Conservation (phyloP, 140 eudicot genomes). For the Oenanthe javanica region DNA sequence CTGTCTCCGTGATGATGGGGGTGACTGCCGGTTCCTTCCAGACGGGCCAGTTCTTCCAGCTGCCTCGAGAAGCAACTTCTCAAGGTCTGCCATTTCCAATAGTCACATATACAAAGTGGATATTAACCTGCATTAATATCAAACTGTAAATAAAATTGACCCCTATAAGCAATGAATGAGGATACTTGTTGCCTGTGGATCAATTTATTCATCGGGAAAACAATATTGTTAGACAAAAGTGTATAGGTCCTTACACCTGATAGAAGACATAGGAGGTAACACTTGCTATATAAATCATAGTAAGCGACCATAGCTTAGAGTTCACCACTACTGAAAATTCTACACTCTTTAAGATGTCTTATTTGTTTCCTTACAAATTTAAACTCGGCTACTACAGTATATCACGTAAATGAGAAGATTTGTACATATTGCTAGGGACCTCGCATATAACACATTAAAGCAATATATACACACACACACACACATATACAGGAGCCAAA, state of each 20-base stretch:
- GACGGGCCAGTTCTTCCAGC: constrained; percentile 61
- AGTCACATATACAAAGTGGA: not conserved
- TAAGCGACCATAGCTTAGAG: not conserved
- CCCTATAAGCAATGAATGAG: not conserved
- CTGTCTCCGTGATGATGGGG: constrained; percentile 65
- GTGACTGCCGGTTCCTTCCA: constrained; percentile 60
- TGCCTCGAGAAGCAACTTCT: constrained; percentile 87
- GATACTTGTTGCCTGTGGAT: not conserved
- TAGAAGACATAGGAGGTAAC: not conserved
- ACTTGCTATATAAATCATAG: not conserved
- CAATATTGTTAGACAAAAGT: not conserved
- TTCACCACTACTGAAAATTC: too few relatives aligned
- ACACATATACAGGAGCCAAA: too few relatives aligned
- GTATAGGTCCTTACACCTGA: not conserved
- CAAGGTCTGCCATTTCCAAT: constrained; percentile 60
- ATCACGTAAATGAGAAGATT: not conserved
- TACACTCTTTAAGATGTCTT: not conserved
- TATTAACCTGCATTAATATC: constrained; percentile 22
- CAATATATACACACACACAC: too few relatives aligned
- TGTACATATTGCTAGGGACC: not conserved
- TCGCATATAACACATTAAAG: not conserved
- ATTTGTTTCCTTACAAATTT: not conserved
- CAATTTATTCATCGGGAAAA: not conserved
- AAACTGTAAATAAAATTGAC: not conserved
- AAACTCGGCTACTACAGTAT: not conserved